Base-by-base conservation (phyloP, 2,329 filamentous ascomycete genomes). In the Monosporascus sp. region DNA sequence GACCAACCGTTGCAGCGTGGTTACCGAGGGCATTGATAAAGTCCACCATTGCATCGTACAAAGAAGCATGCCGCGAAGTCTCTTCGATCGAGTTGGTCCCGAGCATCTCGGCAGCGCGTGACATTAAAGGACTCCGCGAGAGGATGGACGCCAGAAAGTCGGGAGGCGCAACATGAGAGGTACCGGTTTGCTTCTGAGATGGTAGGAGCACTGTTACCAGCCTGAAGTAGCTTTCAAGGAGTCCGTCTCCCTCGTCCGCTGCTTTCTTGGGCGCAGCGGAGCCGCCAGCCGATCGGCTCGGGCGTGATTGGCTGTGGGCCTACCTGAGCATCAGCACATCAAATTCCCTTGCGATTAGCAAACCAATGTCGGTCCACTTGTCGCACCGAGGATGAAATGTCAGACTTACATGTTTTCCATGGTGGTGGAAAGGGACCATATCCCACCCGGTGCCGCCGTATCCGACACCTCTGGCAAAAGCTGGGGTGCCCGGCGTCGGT, bases 21-120 rank as follows among this genome's bases (percentile, higher is more conserved):
- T 47, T 56, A 3, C 62, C 62, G 11, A 79, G 52, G 1, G 60
- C 56, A 2, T 63, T 52, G 2, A 79, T 50, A 52, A 80, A 73
- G 22, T 64, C 60, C 7, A 79, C 55, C 3, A 76, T 57, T 2
- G 62, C 63, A 6, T 62, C 57, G 54, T 78, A 76, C 1, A 78
- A 55, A 0, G 54, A 27, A 7, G 48, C 42, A 1, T 58, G 58
- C 2, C 44, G 38, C 15, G 57, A 50, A 4, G 69, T 63, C 14
- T 70, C 68, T 3, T 66, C 65, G 3, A 62, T 53, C 3, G 57
- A 59, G 39, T 58, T 53, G 34, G 53, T 59, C 6, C 50, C 50
- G 6, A 64, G 50, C 46, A 63, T 47, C 2, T 14, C 41, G 6
- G 60, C 57, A 9, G 54, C 55, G 6, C 49, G 46, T 17, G 55